Conservation (phyloP, 768 basidiomycete genomes). For the Chalciporus chontae region DNA sequence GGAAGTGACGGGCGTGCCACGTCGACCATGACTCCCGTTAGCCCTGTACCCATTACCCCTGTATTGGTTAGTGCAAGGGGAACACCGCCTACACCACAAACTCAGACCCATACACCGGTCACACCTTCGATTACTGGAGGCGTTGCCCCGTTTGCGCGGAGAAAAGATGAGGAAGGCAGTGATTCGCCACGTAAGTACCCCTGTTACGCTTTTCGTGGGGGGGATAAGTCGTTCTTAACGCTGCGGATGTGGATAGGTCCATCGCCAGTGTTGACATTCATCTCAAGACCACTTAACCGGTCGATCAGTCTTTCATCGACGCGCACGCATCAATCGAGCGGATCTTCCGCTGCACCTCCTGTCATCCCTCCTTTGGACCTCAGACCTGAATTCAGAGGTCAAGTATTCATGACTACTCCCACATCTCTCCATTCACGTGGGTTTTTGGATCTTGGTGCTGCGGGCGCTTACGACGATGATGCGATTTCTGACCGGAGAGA, state of each 20-base stretch:
- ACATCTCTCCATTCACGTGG: slow-evolving; percentile 23
- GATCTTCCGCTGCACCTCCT: slow-evolving; percentile 39
- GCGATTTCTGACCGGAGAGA: slow-evolving; percentile 50
- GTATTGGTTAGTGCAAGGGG: slow-evolving; percentile 18
- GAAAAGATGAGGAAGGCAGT: slow-evolving; percentile 27
- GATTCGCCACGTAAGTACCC: slow-evolving; percentile 41
- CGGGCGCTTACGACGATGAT: slow-evolving; percentile 35
- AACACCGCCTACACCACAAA: slow-evolving; percentile 8
- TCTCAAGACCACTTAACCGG: slow-evolving; percentile 62
- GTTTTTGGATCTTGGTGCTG: slow-evolving; percentile 20
- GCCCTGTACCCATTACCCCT: slow-evolving; percentile 27
- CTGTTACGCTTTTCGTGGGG: background rate
- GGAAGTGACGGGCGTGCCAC: slow-evolving; percentile 15
- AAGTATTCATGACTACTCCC: slow-evolving; percentile 26
- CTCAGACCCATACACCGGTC: slow-evolving; percentile 19
- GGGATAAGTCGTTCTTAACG: slow-evolving; percentile 5
- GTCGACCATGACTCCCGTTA: slow-evolving; percentile 29
- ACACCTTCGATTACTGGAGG: slow-evolving; percentile 21
- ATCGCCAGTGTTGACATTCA: slow-evolving; percentile 53
- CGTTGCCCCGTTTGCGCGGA: slow-evolving; percentile 21
- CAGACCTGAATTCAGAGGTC: slow-evolving; percentile 47
- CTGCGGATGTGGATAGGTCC: slow-evolving; percentile 34
- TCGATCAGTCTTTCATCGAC: slow-evolving; percentile 64
- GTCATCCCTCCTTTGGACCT: slow-evolving; percentile 59
- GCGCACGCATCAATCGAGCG: slow-evolving; percentile 48